A percentile compares a stretch with the other conserved stretches of the same genome.
phyloP scores from a whole-genome alignment of 169 alveolate species.

The Plasmodium coatneyi region DNA sequence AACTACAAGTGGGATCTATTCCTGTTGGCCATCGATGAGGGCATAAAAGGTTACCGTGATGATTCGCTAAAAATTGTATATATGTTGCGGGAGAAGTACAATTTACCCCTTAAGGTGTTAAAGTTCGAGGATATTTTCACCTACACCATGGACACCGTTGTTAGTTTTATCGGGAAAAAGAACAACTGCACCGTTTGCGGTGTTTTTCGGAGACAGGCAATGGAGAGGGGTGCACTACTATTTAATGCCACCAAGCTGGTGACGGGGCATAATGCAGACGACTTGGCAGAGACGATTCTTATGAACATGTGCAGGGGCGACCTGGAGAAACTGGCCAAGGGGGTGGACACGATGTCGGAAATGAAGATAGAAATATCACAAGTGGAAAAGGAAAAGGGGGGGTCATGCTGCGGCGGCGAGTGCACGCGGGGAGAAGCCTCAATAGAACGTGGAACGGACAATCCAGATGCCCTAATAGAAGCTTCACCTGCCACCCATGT shows the following conservation, averaged over 20 bases:
- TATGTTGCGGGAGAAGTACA: constrained; percentile 85
- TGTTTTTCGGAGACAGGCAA: constrained; percentile 96
- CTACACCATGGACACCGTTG: constrained; percentile 98
- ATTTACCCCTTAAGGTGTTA: constrained; percentile 91
- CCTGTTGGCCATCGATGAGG: constrained; percentile 97
- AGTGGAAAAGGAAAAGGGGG: neutral
- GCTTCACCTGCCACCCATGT: neutral
- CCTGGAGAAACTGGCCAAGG: constrained; percentile 92
- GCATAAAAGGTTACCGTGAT: constrained; percentile 98
- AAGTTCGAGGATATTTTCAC: constrained; percentile 93
- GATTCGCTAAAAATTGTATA: constrained; percentile 95
- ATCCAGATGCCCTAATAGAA: neutral
- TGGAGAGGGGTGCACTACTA: constrained; percentile 95
- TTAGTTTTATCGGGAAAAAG: constrained; percentile 90
- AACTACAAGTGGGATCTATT: constrained; percentile 92
- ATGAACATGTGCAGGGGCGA: constrained; percentile 98
- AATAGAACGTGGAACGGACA: neutral
- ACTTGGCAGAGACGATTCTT: constrained; percentile 97
- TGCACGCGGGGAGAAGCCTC: neutral
- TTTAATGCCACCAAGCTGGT: constrained; percentile 93
- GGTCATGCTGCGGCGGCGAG: neutral
- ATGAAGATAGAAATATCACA: neutral
- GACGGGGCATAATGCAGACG: constrained; percentile 99
- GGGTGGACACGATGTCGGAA: constrained; percentile 83
- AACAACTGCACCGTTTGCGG: constrained; percentile 98